A percentile compares a stretch with the other conserved stretches of the same genome.
Evolutionary conservation across 2,329 filamentous ascomycete species (phyloP).

Genomic region (Botryotinia convoluta): DNA sequence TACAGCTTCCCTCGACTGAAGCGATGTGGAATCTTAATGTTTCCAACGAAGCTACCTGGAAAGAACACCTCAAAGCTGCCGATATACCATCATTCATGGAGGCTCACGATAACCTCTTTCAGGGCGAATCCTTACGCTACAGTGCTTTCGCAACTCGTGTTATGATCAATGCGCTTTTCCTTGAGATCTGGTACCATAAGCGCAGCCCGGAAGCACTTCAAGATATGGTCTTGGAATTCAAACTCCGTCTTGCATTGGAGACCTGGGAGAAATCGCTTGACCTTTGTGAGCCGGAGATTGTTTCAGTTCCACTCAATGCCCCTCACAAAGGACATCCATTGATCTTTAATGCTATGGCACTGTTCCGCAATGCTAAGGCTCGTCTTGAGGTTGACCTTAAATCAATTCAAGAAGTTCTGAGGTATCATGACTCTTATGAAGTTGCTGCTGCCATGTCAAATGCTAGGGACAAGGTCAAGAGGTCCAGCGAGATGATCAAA

Average conservation of each 20-base stretch:
- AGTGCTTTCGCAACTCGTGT: constrained; percentile 96
- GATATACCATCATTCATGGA: constrained; percentile 84
- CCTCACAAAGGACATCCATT: constrained; percentile 95
- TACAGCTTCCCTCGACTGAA: constrained; percentile 90
- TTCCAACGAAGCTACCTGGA: constrained; percentile 78
- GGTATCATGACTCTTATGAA: constrained; percentile 96
- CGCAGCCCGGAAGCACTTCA: constrained; percentile 95
- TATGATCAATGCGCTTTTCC: constrained; percentile 97
- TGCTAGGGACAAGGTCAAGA: constrained; percentile 89
- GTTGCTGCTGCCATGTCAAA: constrained; percentile 96
- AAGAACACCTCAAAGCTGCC: constrained; percentile 69
- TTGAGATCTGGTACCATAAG: constrained; percentile 99
- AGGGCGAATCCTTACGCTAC: constrained; percentile 85
- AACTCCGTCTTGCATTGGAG: constrained; percentile 89
- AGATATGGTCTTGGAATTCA: constrained; percentile 97
- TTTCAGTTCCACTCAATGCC: constrained; percentile 84
- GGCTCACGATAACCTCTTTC: constrained; percentile 92
- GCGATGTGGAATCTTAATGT: constrained; percentile 86
- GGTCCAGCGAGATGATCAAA: constrained; percentile 96
- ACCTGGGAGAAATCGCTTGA: constrained; percentile 99
- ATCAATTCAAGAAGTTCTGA: constrained; percentile 86
- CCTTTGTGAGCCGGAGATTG: constrained; percentile 85
- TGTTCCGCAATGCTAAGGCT: constrained; percentile 90
- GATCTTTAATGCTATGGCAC: constrained; percentile 96
- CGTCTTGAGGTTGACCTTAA: constrained; percentile 94